Base-by-base conservation (phyloP, 345 rosid species). In the Citrus australasica region DNA sequence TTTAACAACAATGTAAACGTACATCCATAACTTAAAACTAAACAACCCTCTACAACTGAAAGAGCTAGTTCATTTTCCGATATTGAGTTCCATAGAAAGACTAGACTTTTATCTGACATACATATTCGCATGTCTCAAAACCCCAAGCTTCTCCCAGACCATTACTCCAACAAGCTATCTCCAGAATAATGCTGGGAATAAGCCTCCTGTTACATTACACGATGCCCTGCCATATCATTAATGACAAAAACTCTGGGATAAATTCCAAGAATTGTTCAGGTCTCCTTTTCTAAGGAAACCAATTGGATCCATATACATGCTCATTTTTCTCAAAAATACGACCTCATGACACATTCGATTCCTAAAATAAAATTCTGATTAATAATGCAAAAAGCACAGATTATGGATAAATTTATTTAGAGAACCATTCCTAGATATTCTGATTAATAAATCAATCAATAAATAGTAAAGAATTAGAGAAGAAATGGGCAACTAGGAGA, bases 221-320 rank as follows among this genome's bases (percentile, higher is more conserved):
- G 4, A 56, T 19, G n/a, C 51, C 37, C 32, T 37, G 35, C 25
- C n/a, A 11, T 48, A 55, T 55, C 8, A 2, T 27, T 32, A 33
- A 56, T 65, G 58, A 67, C 32, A 58, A 69, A 73, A 40, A 32
- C 25, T 4, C 14, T 22, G n/a, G 64, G 42, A 22, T n/a, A 42
- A 25, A 60, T 69, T 46, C 63, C 63, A 25, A 19, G 14, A 48
- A 46, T 38, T 62, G 30, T 40, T 8, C 22, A 56, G 24, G 62
- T 68, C 56, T n/a, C 35, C 71, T 42, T 75, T 59, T 70, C 8
- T 68, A 76, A 55, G 16, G 38, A 28, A 74, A 64, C 22, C 77
- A 74, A 38, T 2, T 17, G 2, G 55, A 25, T 16, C 48, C 53
- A 55, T 25, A 68, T 46, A 38, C 69, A 24, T 3, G 21, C 69